A percentile compares a stretch with the other conserved stretches of the same genome.
These are phyloP conservation scores for Alisma plantagoaquatica DNA, from an alignment of 106 monocot genomes.

Conservation along the genomic window DNA sequence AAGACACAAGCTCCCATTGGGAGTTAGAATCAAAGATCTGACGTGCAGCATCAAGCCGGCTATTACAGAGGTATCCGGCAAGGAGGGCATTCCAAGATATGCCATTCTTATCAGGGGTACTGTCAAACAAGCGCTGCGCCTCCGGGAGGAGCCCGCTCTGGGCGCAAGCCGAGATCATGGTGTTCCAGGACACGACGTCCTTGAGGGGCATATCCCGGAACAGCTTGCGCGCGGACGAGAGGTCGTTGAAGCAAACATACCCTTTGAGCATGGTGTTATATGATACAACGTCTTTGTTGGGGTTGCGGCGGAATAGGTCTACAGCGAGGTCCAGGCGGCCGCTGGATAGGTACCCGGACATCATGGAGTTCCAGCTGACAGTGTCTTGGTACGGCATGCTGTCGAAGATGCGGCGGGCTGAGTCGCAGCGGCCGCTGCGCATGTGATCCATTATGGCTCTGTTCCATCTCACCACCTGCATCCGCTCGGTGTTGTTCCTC, in stretches of 20 bases:
- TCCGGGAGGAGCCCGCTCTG: too few relatives aligned
- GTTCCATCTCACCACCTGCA: too few relatives aligned
- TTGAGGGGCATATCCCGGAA: too few relatives aligned
- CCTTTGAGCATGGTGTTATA: constrained; percentile 45
- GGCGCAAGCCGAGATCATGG: too few relatives aligned
- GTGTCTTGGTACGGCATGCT: constrained; percentile 31
- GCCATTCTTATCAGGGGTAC: constrained; percentile 23
- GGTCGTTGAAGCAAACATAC: constrained; percentile 14
- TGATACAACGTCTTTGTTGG: constrained; percentile 32
- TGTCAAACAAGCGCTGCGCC: constrained; percentile 32
- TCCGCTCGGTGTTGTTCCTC: too few relatives aligned
- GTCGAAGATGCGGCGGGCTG: constrained; percentile 29
- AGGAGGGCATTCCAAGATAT: constrained; percentile 42
- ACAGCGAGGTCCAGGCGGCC: constrained; percentile 17
- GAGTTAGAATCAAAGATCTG: constrained; percentile 18
- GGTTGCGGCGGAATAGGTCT: constrained; percentile 27
- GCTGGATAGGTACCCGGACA: constrained; percentile 40
- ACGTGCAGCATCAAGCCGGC: constrained; percentile 31
- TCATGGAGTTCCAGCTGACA: constrained; percentile 42
- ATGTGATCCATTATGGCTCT: constrained; percentile 33
- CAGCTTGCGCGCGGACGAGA: too few relatives aligned
- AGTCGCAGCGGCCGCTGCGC: constrained; percentile 28
- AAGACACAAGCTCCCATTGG: constrained; percentile 35
- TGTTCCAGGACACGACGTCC: too few relatives aligned
- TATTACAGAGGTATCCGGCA: constrained; percentile 36